Evolutionary conservation across 257 asterid species (phyloP).

Genomic region (Capsicum chinense): DNA sequence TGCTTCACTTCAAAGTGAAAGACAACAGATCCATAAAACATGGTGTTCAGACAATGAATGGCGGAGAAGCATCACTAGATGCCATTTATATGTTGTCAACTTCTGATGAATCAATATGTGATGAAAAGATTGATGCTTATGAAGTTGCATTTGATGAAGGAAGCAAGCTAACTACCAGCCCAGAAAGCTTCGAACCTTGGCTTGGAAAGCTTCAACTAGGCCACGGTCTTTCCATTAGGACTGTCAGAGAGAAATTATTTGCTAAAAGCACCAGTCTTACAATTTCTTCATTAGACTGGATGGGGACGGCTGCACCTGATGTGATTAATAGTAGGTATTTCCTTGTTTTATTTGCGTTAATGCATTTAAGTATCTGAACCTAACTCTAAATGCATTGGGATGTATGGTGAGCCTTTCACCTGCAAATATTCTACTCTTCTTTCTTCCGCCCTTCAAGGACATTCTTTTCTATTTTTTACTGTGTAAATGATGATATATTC

Average conservation of each 20-base stretch:
- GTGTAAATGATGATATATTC: constrained; percentile 1
- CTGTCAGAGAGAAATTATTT: constrained; percentile 43
- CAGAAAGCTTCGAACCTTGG: constrained; percentile 57
- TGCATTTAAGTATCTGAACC: neutral
- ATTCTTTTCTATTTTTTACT: neutral
- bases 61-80: constrained; percentile 66
- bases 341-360: constrained; percentile 25
- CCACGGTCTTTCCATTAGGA: constrained; percentile 52
- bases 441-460: constrained; percentile 9
- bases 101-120: constrained; percentile 56
- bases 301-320: constrained; percentile 87
- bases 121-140: constrained; percentile 50
- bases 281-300: constrained; percentile 82
- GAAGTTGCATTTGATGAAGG: constrained; percentile 66
- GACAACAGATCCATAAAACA: constrained; percentile 45
- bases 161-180: constrained; percentile 36
- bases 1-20: constrained; percentile 72
- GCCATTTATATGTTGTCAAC: constrained; percentile 66
- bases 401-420: neutral
- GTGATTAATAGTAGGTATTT: constrained; percentile 74
- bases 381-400: constrained; percentile 5
- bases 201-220: constrained; percentile 72
- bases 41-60: constrained; percentile 52
- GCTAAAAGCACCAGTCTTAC: constrained; percentile 43
- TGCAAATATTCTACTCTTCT: neutral